Evolutionary conservation across 805 yeast genomes (phyloP), one percentile per base, ranked within the genome.

Genomic region (Candida orba): DNA sequence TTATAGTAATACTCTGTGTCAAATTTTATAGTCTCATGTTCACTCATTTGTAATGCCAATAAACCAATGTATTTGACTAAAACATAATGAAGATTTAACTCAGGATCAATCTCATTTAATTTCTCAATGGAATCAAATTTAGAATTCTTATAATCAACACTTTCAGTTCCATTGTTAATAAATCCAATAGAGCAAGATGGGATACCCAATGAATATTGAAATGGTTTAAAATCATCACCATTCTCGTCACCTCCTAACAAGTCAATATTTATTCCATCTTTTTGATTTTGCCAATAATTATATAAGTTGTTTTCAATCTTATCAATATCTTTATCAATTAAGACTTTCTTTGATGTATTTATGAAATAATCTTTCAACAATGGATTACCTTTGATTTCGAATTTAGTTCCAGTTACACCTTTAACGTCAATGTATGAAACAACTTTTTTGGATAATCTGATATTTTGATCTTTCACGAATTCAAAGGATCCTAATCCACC

Each of bases 401-500:
- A 67, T 23, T 65, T 54, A 13, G 68, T 60, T 1, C 90, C 90
- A 22, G 68, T 56, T 2, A 78, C 73, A 2, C 78, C 76, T 7
- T 71, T 72, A 33, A 81, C 59, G 12, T 62, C 58, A 39, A 86
- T 65, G 35, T 68, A 66, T 0, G 85, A 86, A 34, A 83, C 71
- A 1, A 76, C 81, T 36, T 72, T 69, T 34, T 65, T 68, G 38
- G 69, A 65, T 31, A 84, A 60, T 27, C 55, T 54, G 23, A 66
- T 56, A 3, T 70, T 65, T 42, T 75, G 67, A 38, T 78, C 76
- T 58, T 84, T 91, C 6, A 81, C 88, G 66, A 72, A 84, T 54
- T 86, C 93, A 0, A 93, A 81, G 0, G 89, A 78, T 1, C 95
- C 95, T 27, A 86, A 51, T 43, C 79, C 64, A 0, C 84, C 91